A percentile compares a stretch with the other conserved stretches of the same genome.
Conservation (phyloP, 1,284 basidiomycete species). For the Ceratobasidium sp. region DNA sequence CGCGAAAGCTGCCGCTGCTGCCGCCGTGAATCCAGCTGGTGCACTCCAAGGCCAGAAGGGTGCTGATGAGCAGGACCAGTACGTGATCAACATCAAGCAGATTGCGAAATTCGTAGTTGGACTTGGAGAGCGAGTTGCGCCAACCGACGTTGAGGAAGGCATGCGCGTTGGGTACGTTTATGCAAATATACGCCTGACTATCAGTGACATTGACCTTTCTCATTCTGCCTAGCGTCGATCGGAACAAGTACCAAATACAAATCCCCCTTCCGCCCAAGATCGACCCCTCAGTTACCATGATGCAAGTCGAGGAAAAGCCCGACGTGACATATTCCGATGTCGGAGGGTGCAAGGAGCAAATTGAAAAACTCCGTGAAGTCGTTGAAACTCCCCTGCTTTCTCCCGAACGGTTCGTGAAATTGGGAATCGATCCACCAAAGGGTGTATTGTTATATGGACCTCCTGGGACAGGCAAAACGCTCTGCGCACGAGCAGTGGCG, state of each 20-base stretch:
- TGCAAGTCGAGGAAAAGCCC: constrained; percentile 99
- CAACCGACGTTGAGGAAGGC: constrained; percentile 99
- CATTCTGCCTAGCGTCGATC: constrained; percentile 73
- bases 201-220: background rate
- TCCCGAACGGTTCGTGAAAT: constrained; percentile 96
- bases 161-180: constrained; percentile 95
- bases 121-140: constrained; percentile 94
- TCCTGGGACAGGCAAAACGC: constrained; percentile 98
- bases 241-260: constrained; percentile 98
- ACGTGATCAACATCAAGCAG: constrained; percentile 99
- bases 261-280: constrained; percentile 99
- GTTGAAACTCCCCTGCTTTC: constrained; percentile 97
- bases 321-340: constrained; percentile 99
- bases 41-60: constrained; percentile 88
- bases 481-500: constrained; percentile 98
- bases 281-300: constrained; percentile 99
- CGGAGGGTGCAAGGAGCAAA: constrained; percentile 99
- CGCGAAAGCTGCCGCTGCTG: constrained; percentile 77
- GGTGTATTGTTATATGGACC: constrained; percentile 97
- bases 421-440: constrained; percentile 99
- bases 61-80: constrained; percentile 97
- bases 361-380: constrained; percentile 98
- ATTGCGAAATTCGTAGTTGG: constrained; percentile 99
- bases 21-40: constrained; percentile 77
- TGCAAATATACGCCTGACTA: constrained; percentile 25